Conservation (phyloP, 2,329 filamentous ascomycete genomes). For the Monilinia fructicola region DNA sequence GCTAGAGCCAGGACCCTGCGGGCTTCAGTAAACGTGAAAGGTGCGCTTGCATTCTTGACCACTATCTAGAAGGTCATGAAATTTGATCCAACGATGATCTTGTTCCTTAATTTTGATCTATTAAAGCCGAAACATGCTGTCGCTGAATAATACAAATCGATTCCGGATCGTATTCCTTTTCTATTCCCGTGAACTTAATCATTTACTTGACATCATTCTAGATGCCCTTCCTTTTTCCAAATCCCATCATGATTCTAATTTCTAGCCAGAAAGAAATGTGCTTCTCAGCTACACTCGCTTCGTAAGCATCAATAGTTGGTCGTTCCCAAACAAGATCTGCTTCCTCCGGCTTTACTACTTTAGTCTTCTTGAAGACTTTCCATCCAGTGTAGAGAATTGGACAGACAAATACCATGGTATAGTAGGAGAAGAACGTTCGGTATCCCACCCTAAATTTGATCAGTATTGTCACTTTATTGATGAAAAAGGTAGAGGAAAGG, state of each 20-base stretch:
- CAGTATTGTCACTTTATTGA: neutral
- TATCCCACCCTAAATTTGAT: slow-evolving; percentile 54
- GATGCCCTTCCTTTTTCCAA: slow-evolving; percentile 28
- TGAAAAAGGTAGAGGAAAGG: neutral
- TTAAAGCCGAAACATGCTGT: too few relatives aligned
- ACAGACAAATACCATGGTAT: slow-evolving; percentile 63
- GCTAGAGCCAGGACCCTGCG: too few relatives aligned
- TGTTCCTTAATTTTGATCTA: too few relatives aligned
- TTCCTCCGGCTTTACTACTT: slow-evolving; percentile 47
- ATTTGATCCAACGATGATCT: too few relatives aligned
- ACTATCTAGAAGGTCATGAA: too few relatives aligned
- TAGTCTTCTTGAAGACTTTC: slow-evolving; percentile 67
- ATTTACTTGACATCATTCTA: slow-evolving; percentile 28
- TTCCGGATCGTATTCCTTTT: neutral
- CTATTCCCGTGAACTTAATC: neutral
- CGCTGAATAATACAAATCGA: too few relatives aligned
- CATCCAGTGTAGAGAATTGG: slow-evolving; percentile 64
- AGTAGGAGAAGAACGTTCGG: slow-evolving; percentile 67
- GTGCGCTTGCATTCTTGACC: too few relatives aligned
- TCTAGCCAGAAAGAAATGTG: slow-evolving; percentile 33
- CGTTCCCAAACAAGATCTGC: slow-evolving; percentile 50
- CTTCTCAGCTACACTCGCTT: slow-evolving; percentile 28
- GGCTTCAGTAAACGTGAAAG: too few relatives aligned
- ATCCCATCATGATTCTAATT: slow-evolving; percentile 31
- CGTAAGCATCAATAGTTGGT: slow-evolving; percentile 35